These are phyloP conservation scores for Yamadazyma mexicana DNA, from an alignment of 1,139 yeast species.

Conservation along the genomic window DNA sequence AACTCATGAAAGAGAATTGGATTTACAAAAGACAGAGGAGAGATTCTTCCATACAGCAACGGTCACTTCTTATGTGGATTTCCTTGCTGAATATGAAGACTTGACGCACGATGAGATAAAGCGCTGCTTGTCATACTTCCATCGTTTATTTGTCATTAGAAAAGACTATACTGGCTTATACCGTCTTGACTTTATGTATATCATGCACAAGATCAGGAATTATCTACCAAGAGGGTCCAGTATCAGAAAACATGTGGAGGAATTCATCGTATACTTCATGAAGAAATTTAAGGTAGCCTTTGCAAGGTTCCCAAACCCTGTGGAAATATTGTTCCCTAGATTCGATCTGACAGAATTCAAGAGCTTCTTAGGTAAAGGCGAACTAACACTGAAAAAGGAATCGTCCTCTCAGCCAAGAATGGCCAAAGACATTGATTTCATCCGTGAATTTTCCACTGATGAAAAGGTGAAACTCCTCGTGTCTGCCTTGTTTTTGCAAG, in stretches of 20 bases:
- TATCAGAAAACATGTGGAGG: conserved; percentile 60
- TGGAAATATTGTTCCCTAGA: conserved; percentile 71
- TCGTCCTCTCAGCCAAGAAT: conserved; percentile 22
- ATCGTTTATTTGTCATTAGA: conserved; percentile 62
- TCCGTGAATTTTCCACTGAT: conserved; percentile 31
- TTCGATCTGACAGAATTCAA: conserved; percentile 45
- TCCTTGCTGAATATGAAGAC: conserved; percentile 58
- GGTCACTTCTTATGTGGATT: conserved; percentile 54
- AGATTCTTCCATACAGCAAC: conserved; percentile 42
- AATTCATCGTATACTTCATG: conserved; percentile 69
- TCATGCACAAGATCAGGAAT: conserved; percentile 31
- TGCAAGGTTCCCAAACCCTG: conserved; percentile 56
- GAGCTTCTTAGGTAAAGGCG: conserved; percentile 52
- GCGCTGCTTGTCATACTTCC: conserved; percentile 67
- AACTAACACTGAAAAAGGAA: conserved; percentile 29
- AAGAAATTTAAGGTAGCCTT: conserved; percentile 53
- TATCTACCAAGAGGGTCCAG: conserved; percentile 34
- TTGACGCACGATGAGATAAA: conserved; percentile 61
- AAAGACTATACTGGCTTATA: conserved; percentile 63
- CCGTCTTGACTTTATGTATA: conserved; percentile 70
- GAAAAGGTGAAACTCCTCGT: conserved; percentile 47
- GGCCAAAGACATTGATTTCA: conserved; percentile 41
- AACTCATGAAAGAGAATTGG: conserved; percentile 51
- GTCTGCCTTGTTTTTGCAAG: conserved; percentile 49
- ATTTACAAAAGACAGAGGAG: conserved; percentile 42